Base-by-base conservation (phyloP, 2,329 filamentous ascomycete genomes). In the Penicillium sp. region DNA sequence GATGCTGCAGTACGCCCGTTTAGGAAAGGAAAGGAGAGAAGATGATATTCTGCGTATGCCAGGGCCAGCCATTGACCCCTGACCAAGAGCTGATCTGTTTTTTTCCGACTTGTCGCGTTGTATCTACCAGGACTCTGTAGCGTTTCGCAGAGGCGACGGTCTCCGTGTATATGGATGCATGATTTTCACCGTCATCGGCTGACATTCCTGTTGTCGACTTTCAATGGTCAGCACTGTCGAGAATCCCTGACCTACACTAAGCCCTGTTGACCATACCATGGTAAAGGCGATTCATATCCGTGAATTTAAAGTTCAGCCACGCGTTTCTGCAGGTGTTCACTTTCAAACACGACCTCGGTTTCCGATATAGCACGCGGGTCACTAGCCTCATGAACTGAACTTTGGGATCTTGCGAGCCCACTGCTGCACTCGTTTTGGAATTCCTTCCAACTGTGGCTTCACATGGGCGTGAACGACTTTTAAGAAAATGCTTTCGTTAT, bases 321-420 rank as follows among this genome's bases (percentile, higher is more conserved):
- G n/a, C 46, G 39, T 49, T 48, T 48, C 47, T 50, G 23, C 37
- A 46, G 29, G 47, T 40, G 49, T 45, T 42, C 42, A 40, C 36
- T 50, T 46, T 52, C 43, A 39, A 35, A 49, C 39, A 44, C 2
- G 8, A 34, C 42, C 36, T 29, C 11, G 20, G 38, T 40, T 42
- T 43, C 38, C 16, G 41, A 47, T 42, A 37, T 29, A 49, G 40
- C 41, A 40, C 38, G 29, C 14, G 22, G 16, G 26, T 32, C 16
- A 10, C 31, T 14, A 34, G 31, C 31, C 31, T 34, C 31, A 34
- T 20, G 16, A 34, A 34, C 31, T 5, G 31, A 16, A 34, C 18
- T 34, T 18, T 34, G 14, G 4, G 18, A 20, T 34, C 11, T 9
- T 34, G 31, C 14, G 14, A 34, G 16, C 18, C 31, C 31, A 34